These are phyloP conservation scores for Phytophthora citricola DNA, from an alignment of 352 stramenopile species.

Conservation along the genomic window DNA sequence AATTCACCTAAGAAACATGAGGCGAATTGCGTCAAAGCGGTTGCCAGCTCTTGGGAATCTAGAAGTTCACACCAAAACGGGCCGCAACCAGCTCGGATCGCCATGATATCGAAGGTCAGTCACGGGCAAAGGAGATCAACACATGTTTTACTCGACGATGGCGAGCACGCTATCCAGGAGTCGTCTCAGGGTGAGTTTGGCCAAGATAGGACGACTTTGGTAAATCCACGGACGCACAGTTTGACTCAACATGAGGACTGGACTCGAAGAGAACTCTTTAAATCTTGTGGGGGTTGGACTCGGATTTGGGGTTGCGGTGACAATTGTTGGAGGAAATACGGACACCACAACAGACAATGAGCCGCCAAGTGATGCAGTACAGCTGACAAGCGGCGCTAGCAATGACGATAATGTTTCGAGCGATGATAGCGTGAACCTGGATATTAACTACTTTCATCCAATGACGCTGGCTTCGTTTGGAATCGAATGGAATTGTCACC, in stretches of 20 bases:
- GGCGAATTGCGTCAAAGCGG: not conserved
- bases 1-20: conserved; percentile 21
- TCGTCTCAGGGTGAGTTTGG: too few species aligned
- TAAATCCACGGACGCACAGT: not conserved
- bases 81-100: not conserved
- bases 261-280: not conserved
- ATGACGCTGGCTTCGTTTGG: conserved; percentile 54
- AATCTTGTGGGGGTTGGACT: not conserved
- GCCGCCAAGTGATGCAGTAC: not conserved
- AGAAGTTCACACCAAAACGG: not conserved
- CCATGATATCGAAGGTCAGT: not conserved
- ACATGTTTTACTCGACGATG: not conserved
- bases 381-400: not conserved
- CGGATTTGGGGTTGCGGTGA: too few species aligned
- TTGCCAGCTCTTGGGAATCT: not conserved
- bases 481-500: conserved; percentile 55
- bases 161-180: not conserved
- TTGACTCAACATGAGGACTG: not conserved
- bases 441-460: conserved; percentile 29
- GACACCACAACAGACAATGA: too few species aligned
- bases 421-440: not conserved
- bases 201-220: too few species aligned
- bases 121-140: not conserved
- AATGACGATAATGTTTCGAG: not conserved
- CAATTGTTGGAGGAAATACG: too few species aligned